Evolutionary conservation across 2,329 filamentous ascomycete genomes (phyloP), one percentile per base, ranked within the genome.

Genomic region (Septoria petroselini): DNA sequence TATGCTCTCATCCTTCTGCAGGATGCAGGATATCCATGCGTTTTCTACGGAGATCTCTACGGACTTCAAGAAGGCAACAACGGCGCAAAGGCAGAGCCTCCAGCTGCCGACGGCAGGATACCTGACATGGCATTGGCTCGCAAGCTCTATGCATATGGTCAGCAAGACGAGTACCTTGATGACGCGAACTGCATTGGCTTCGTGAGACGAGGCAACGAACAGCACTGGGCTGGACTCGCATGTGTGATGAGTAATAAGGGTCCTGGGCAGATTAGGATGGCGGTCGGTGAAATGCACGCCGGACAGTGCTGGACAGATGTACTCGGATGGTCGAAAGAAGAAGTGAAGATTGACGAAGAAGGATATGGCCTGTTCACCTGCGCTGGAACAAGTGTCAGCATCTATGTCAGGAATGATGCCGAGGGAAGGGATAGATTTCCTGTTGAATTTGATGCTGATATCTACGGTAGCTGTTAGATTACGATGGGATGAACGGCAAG

Each of bases 1-100:
- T 87, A 88, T 65, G 71, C 83, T 1, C 72, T 88, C 17, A 86
- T 88, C 50, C 77, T 88, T 2, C 79, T 88, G 19, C 78, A 82
- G 17, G 69, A 75, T 41, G 70, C 78, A 21, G 83, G 82, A 14
- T 77, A 82, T 31, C 84, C 84, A 0, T 86, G 81, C 58, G 69
- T 85, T 33, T 87, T 87, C 65, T 86, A 82, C 59, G 43, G 43
- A 7, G 43, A 47, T 15, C 11, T 47, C 2, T 86, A 82, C 59
- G 82, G 83, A 23, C 83, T 86, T 59, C 66, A 86, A 1, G 85
- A 84, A 65, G 82, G 83, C 25, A 80, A 81, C 44, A 70, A 73
- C 47, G 73, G 68, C 40, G 70, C 76, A 23, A 70, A 73, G 14
- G 70, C 75, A 3, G 73, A 77, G 49, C 70, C 69, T 6, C 80